Percentiles rank a stretch among this genome's conserved stretches.
Evolutionary conservation across 2,329 filamentous ascomycete species (phyloP).

Genomic region (Dichotomopilus funicola): DNA sequence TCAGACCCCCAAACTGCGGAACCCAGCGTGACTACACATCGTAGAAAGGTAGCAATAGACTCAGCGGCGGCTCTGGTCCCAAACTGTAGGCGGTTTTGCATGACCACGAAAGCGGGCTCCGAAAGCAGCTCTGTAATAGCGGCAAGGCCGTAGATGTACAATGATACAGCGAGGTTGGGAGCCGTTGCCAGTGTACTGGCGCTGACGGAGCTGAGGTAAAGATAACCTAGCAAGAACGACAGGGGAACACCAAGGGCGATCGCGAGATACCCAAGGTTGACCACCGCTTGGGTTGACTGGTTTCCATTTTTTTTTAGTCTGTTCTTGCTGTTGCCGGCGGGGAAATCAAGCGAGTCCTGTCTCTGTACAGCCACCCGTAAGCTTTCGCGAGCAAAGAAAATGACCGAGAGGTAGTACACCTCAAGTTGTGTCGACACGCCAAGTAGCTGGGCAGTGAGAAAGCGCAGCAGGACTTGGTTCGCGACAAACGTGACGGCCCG

Average conservation of each 20-base stretch:
- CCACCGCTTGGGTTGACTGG: conserved; percentile 59
- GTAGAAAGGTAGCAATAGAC: conserved; percentile 68
- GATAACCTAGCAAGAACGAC: conserved; percentile 55
- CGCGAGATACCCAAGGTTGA: conserved; percentile 83
- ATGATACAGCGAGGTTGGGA: conserved; percentile 53
- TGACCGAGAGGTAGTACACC: conserved; percentile 83
- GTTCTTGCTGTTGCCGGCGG: conserved; percentile 16
- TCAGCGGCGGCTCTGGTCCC: conserved; percentile 76
- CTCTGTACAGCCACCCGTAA: conserved; percentile 87
- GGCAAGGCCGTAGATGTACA: conserved; percentile 51
- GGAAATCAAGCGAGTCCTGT: conserved; percentile 42
- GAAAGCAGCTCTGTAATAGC: conserved; percentile 68
- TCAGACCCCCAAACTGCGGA: conserved; percentile 59
- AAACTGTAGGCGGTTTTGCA: conserved; percentile 76
- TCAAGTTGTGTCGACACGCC: conserved; percentile 87
- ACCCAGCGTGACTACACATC: conserved; percentile 69
- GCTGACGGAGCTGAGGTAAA: conserved; percentile 55
- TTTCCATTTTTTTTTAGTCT: conserved; percentile 12
- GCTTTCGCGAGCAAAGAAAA: conserved; percentile 91
- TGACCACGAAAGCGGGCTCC: conserved; percentile 83
- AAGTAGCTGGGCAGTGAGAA: conserved; percentile 75
- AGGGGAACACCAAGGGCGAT: conserved; percentile 61
- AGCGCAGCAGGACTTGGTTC: conserved; percentile 86
- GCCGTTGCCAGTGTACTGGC: conserved; percentile 46
- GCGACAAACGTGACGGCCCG: conserved; percentile 82